phyloP scores from a whole-genome alignment of 176 grass and related monocot species.

The Elymus sibiricus region DNA sequence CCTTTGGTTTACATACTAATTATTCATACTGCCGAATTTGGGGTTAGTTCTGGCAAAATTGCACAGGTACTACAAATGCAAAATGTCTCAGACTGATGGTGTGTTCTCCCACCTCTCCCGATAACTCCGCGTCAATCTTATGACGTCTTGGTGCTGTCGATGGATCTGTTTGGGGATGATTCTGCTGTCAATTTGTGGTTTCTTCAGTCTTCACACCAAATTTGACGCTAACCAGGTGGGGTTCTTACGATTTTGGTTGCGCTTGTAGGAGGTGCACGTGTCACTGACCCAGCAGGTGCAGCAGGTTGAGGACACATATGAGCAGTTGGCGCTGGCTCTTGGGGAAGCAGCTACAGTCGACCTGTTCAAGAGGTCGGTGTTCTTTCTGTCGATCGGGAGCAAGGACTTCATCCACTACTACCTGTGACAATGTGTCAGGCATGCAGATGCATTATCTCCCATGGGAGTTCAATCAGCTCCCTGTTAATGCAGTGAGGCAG shows the following conservation, averaged over 20 bases:
- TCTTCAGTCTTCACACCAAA: not conserved
- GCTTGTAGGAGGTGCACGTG: slow-evolving; percentile 58
- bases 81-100: not conserved
- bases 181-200: not conserved
- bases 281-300: slow-evolving; percentile 73
- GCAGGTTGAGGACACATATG: slow-evolving; percentile 62
- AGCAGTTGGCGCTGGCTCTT: slow-evolving; percentile 51
- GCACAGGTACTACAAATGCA: not conserved
- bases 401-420: slow-evolving; percentile 90
- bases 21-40: not conserved
- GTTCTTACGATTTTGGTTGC: not conserved
- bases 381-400: slow-evolving; percentile 70
- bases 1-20: not conserved
- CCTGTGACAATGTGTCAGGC: slow-evolving; percentile 48
- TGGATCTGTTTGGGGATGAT: not conserved
- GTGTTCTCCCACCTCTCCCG: not conserved
- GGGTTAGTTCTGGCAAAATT: not conserved
- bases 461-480: slow-evolving; percentile 76
- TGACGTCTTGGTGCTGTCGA: not conserved
- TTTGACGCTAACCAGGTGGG: not conserved
- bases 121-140: not conserved
- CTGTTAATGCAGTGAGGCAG: slow-evolving; percentile 51
- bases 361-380: slow-evolving; percentile 54
- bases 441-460: slow-evolving; percentile 55
- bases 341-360: slow-evolving; percentile 48